Base-by-base conservation (phyloP, 1,139 yeast species). In the Debaryomyces singareniensis region DNA sequence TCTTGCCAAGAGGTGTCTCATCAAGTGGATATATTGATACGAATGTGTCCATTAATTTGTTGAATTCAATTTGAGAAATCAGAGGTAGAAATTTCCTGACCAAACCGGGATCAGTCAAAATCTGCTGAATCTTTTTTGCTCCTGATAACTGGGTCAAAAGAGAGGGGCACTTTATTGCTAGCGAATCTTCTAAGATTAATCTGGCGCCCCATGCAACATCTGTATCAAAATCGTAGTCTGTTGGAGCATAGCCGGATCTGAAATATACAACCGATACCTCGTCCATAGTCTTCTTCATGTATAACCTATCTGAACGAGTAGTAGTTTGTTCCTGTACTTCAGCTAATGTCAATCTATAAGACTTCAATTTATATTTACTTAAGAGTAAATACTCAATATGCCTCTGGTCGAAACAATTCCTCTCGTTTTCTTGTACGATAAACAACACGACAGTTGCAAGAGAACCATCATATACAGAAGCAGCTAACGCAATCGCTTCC, bases 351-450 rank as follows among this genome's bases (percentile, higher is more conserved):
- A 83, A 55, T 47, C 97, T 70, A 32, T 68, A 66, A 6, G 87
- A 71, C 37, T 65, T 68, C 26, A 87, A 60, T 4, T 73, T 74
- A 49, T 75, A 71, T 10, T 67, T 53, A 10, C 68, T 58, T 42
- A 81, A 59, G 28, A 91, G 63, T 16, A 74, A 66, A 49, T 78
- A 85, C 51, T 91, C 97, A 29, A 91, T 53, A 28, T 76, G 75
- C 45, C 95, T 75, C 58, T 91, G 98, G 53, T 91, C 98, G 56
- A 86, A 82, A 26, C 85, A 80, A 51, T 91, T 93, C 39, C 94
- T 67, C 55, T 91, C 98, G 25, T 72, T 71, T 4, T 86, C 80
- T 54, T 91, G 97, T 2, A 84, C 86, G 15, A 91, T 73, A 46
- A 89, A 78, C 30, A 87, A 63, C 1, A 91, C 73, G n/a, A 82